These are phyloP conservation scores for Penicillium herquei DNA, from an alignment of 495 filamentous ascomycete species.

Conservation along the genomic window DNA sequence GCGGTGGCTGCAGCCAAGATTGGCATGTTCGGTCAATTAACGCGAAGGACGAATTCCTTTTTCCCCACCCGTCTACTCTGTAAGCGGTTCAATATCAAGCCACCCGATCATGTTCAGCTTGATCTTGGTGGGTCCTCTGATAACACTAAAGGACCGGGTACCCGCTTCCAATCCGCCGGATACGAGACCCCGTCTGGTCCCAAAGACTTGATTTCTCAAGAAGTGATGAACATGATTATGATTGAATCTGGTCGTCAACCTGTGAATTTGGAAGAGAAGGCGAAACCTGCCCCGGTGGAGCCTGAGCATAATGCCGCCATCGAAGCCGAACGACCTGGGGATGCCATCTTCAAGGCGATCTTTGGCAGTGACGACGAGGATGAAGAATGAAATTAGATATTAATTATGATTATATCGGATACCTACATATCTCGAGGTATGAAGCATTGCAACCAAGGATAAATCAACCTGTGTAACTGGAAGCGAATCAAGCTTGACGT, in stretches of 20 bases:
- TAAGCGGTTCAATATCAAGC: conserved; percentile 85
- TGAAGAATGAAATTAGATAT: conserved; percentile 1
- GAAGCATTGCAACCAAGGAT: not conserved
- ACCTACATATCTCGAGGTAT: too few relatives aligned
- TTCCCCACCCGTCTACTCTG: conserved; percentile 82
- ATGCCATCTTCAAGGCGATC: conserved; percentile 90
- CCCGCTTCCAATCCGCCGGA: conserved; percentile 36
- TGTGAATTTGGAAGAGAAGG: not conserved
- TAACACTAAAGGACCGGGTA: conserved; percentile 19
- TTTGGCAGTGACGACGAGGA: conserved; percentile 88
- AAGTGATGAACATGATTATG: conserved; percentile 40
- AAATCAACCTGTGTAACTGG: not conserved
- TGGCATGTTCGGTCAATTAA: conserved; percentile 92
- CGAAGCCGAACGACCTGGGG: conserved; percentile 75
- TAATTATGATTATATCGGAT: not conserved
- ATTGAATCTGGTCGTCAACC: conserved; percentile 27
- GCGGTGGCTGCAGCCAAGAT: conserved; percentile 84
- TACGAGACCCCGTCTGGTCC: conserved; percentile 31
- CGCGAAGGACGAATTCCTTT: conserved; percentile 68
- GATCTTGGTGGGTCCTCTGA: conserved; percentile 47
- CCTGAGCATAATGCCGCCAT: conserved; percentile 82
- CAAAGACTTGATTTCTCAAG: conserved; percentile 41
- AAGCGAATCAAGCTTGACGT: not conserved
- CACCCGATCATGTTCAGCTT: conserved; percentile 66
- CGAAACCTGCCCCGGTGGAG: conserved; percentile 50